Evolutionary conservation across 2,329 filamentous ascomycete genomes (phyloP), one percentile per base, ranked within the genome.

Genomic region (Botryotinia convoluta): DNA sequence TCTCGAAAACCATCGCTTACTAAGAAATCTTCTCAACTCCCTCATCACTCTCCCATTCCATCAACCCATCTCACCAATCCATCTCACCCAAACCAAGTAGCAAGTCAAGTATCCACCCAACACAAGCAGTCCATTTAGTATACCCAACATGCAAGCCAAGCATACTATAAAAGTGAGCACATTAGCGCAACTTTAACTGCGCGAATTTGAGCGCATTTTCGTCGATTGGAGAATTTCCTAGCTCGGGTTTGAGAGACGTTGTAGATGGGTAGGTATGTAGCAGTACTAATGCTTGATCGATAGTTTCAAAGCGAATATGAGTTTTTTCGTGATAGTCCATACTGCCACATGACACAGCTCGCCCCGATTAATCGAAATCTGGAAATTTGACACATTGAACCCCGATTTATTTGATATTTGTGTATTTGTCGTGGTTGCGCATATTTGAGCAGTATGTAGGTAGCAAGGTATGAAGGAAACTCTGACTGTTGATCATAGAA

Each of bases 381-480:
- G n/a, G 51, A 29, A 57, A 29, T 8, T 32, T 57, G 51, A 57
- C n/a, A 57, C 51, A 57, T 32, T 14, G 1, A n/a, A 57, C n/a
- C 51, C 6, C 14, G 51, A 57, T 32, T 29, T 57, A 29, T 57
- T 18, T 29, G 51, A 29, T 29, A 18, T 14, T 32, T 8, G 3
- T 57, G n/a, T 29, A 3, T 57, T 7, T 29, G 51, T 44, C 9
- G 22, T 14, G 35, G n/a, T 61, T 71, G 68, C 57, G 68, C 68
- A 29, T 12, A 39, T 71, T 71, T 71, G 68, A 62, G 68, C 68
- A 62, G 37, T 22, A 62, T 70, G 12, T 35, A 26, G 14, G 35
- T n/a, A 20, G 14, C 3, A 35, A 65, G 18, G 18, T 65, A 35
- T 4, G 42, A 14, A n/a, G 8, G 12, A 29, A 7, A 18, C 18